Evolutionary conservation across 768 basidiomycete species (phyloP).

Genomic region (Trametes cingulata): DNA sequence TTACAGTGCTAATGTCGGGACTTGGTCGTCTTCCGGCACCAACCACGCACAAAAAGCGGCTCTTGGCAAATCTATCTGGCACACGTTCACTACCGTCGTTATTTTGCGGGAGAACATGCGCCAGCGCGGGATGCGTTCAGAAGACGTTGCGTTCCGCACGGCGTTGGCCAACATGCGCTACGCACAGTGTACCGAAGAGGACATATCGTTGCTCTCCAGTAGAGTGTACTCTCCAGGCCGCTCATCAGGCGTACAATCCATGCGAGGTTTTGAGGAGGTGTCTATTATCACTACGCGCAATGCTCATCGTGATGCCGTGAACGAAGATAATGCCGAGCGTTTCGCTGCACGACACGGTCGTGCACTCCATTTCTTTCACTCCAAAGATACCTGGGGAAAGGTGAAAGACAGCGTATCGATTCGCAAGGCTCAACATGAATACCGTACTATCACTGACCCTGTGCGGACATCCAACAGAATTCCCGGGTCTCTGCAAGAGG

Average conservation of each 20-base stretch:
- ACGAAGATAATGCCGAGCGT: background rate
- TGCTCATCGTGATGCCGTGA: background rate
- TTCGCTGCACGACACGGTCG: background rate
- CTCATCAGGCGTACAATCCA: background rate
- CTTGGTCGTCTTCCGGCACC: background rate
- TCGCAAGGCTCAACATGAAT: background rate
- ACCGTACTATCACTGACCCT: too few species aligned
- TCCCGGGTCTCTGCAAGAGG: constrained; percentile 7
- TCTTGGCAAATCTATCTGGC: constrained; percentile 25
- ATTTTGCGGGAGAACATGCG: constrained; percentile 25
- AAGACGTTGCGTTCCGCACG: background rate
- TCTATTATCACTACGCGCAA: background rate
- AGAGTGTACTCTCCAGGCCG: background rate
- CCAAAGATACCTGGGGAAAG: background rate
- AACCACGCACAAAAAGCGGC: background rate
- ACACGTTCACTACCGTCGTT: constrained; percentile 24
- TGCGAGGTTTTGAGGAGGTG: background rate
- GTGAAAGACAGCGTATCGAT: too few species aligned
- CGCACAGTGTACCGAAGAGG: background rate
- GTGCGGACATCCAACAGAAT: background rate
- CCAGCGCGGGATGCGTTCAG: constrained; percentile 2
- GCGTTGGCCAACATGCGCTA: background rate
- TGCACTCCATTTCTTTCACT: background rate
- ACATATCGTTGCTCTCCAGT: background rate
- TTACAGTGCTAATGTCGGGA: constrained; percentile 20